Evolutionary conservation across 176 grass and related monocot genomes (phyloP).

Genomic region (Tillandsia leiboldiana): DNA sequence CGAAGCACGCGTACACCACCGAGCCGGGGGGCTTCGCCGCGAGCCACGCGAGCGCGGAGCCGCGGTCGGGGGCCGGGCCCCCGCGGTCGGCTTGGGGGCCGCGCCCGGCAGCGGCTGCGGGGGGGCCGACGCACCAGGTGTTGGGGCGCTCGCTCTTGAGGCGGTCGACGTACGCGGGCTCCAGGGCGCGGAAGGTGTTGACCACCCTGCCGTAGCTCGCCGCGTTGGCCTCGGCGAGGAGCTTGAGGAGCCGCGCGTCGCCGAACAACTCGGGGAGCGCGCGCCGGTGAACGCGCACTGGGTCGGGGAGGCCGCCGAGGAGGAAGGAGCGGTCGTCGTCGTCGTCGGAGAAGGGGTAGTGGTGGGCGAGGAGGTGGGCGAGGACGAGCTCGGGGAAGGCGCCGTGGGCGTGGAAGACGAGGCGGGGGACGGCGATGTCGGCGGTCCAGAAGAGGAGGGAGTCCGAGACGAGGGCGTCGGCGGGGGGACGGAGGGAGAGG

Average conservation of each 20-base stretch:
- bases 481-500: neutral
- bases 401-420: conserved; percentile 3
- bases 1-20: conserved; percentile 50
- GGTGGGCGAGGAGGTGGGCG: neutral
- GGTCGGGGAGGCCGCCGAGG: conserved; percentile 5
- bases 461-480: conserved; percentile 15
- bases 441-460: neutral
- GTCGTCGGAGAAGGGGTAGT: neutral
- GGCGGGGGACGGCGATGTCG: conserved; percentile 4
- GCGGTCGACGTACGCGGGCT: conserved; percentile 8
- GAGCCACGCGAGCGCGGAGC: conserved; percentile 23
- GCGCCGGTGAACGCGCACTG: neutral
- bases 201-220: conserved; percentile 5
- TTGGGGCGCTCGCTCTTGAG: neutral
- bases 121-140: neutral
- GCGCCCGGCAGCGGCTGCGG: neutral
- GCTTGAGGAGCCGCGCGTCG: neutral
- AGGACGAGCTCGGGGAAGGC: neutral
- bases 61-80: neutral
- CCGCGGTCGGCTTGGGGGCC: neutral
- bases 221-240: neutral
- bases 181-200: conserved; percentile 11
- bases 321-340: neutral
- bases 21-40: conserved; percentile 5
- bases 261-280: neutral